Conservation (phyloP, 2,329 filamentous ascomycete species). For the Teratosphaeria zuluensis region DNA sequence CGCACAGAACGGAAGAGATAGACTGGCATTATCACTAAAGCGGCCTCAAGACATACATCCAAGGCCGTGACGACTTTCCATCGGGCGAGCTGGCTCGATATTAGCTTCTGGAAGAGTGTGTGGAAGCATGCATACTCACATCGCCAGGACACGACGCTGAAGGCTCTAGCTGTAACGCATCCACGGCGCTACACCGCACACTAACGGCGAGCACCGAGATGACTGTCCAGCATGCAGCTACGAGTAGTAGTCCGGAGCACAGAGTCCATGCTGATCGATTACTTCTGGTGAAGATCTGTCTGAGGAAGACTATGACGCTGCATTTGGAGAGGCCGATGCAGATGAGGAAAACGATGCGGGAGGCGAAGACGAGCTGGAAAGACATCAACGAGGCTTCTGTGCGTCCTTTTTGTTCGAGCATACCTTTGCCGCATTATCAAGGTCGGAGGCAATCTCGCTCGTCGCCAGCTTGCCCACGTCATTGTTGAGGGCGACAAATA, state of each 20-base stretch:
- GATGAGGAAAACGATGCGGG: slow-evolving; percentile 12
- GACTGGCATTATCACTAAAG: not conserved
- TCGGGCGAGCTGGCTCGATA: not conserved
- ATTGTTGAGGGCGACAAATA: not conserved
- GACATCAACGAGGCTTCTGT: no score
- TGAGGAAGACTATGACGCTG: slow-evolving; percentile 13
- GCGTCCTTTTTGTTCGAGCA: no score
- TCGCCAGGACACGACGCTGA: no score
- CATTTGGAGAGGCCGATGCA: slow-evolving; percentile 12
- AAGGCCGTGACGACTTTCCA: not conserved
- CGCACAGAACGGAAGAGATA: not conserved
- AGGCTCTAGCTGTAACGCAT: no score
- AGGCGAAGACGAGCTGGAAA: slow-evolving; percentile 13
- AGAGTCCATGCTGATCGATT: not conserved
- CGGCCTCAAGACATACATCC: not conserved
- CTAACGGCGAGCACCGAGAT: not conserved
- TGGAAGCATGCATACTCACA: no score
- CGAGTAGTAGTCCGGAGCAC: not conserved
- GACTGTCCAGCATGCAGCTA: not conserved
- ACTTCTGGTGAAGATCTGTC: slow-evolving; percentile 15
- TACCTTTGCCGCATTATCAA: not conserved
- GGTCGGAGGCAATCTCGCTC: not conserved
- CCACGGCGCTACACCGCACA: not conserved
- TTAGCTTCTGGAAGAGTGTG: no score
- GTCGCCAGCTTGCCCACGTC: not conserved